Percentiles rank a stretch among this genome's conserved stretches.
These are phyloP conservation scores for Alternaria rosae DNA, from an alignment of 2,329 filamentous ascomycete genomes.

Conservation along the genomic window DNA sequence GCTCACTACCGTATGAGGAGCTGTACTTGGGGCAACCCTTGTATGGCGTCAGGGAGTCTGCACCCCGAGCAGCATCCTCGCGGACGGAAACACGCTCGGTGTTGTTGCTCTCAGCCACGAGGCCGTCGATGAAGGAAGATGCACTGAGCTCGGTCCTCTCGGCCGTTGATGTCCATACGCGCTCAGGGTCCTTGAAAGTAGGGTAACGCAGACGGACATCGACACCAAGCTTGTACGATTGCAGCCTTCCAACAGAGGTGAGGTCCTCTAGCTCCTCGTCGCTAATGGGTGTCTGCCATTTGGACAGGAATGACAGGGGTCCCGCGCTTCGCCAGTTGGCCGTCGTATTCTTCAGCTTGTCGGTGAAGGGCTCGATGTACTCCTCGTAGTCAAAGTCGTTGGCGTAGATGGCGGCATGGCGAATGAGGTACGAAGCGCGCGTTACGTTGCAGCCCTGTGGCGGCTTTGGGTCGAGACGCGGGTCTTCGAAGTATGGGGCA, in stretches of 20 bases:
- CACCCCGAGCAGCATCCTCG: constrained; percentile 65
- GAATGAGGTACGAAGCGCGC: constrained; percentile 58
- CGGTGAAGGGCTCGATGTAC: constrained; percentile 60
- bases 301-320: constrained; percentile 62
- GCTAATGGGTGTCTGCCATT: constrained; percentile 65
- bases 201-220: constrained; percentile 67
- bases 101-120: constrained; percentile 61
- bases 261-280: constrained; percentile 66
- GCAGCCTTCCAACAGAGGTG: constrained; percentile 67
- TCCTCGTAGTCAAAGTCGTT: constrained; percentile 62
- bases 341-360: constrained; percentile 67
- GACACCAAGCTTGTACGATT: constrained; percentile 66
- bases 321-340: constrained; percentile 66
- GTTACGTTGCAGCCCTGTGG: constrained; percentile 62
- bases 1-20: constrained; percentile 63
- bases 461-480: constrained; percentile 55
- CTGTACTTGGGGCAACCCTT: constrained; percentile 70
- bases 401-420: constrained; percentile 61
- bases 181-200: constrained; percentile 59
- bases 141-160: constrained; percentile 68
- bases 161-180: constrained; percentile 69
- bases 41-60: constrained; percentile 69
- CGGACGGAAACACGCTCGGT: constrained; percentile 64
- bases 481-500: constrained; percentile 60
- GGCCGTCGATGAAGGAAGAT: constrained; percentile 64